These are phyloP conservation scores for Solanum chiquidenum DNA, from an alignment of 257 asterid genomes.

Conservation along the genomic window DNA sequence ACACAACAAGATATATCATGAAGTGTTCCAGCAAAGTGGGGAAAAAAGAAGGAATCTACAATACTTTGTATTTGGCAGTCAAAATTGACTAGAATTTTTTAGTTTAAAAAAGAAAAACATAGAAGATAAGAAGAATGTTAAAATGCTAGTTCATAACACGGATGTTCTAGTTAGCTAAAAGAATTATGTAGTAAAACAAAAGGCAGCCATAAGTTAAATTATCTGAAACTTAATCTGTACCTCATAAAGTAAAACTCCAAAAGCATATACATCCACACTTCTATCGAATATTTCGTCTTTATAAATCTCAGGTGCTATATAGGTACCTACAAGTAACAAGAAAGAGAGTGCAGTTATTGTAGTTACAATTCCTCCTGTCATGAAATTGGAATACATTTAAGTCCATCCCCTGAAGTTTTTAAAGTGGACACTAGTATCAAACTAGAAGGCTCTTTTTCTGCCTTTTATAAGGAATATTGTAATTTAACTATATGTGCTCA, in stretches of 20 bases:
- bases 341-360: neutral
- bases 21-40: neutral
- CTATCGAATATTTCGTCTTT: conserved; percentile 61
- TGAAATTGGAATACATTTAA: neutral
- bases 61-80: neutral
- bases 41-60: neutral
- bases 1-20: neutral
- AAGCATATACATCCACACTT: conserved; percentile 83
- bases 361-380: neutral
- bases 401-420: neutral
- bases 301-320: conserved; percentile 79
- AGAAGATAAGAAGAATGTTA: neutral
- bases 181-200: neutral
- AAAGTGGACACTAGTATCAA: neutral
- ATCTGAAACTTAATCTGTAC: conserved; percentile 21
- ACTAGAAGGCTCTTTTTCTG: neutral
- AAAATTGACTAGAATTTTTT: neutral
- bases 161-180: neutral
- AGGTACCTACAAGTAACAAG: conserved; percentile 38
- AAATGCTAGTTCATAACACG: neutral
- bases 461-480: neutral
- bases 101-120: too few species aligned
- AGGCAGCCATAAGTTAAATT: neutral
- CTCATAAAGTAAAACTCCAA: conserved; percentile 81
- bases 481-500: neutral